Conservation (phyloP, 2,329 filamentous ascomycete genomes). For the Penicillium sclerotigenum region DNA sequence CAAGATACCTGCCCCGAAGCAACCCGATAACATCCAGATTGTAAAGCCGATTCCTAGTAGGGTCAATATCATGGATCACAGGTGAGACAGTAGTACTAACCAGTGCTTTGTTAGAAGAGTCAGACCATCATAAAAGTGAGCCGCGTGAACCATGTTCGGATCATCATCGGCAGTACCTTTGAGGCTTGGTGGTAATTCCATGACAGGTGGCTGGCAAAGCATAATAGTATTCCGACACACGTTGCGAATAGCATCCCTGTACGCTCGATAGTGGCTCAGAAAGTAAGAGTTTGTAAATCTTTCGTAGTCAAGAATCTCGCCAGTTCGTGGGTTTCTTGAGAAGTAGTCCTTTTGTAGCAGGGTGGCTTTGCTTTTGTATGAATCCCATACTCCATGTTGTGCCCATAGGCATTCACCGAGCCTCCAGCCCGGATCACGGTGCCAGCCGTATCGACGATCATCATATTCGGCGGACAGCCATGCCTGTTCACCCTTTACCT, state of each 20-base stretch:
- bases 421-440: conserved; percentile 81
- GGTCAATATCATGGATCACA: conserved; percentile 6
- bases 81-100: conserved; percentile 36
- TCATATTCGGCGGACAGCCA: conserved; percentile 81
- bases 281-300: conserved; percentile 90
- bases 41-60: conserved; percentile 74
- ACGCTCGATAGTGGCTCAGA: conserved; percentile 77
- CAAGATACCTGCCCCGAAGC: conserved; percentile 80
- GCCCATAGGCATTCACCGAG: conserved; percentile 98
- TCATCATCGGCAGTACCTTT: conserved; percentile 89
- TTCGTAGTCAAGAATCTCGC: conserved; percentile 71
- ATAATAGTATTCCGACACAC: conserved; percentile 79
- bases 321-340: conserved; percentile 69
- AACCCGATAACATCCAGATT: conserved; percentile 95
- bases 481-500: conserved; percentile 74
- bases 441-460: conserved; percentile 86
- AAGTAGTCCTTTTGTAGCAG: conserved; percentile 87
- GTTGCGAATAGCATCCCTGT: conserved; percentile 69
- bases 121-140: conserved; percentile 95
- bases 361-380: conserved; percentile 59
- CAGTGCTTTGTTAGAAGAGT: conserved; percentile 98
- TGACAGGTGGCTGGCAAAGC: conserved; percentile 84
- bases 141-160: conserved; percentile 82
- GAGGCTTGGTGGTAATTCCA: conserved; percentile 84
- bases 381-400: conserved; percentile 94